Conservation (phyloP, 2,329 filamentous ascomycete species). For the Pseudopyrenochaeta lycopersici region DNA sequence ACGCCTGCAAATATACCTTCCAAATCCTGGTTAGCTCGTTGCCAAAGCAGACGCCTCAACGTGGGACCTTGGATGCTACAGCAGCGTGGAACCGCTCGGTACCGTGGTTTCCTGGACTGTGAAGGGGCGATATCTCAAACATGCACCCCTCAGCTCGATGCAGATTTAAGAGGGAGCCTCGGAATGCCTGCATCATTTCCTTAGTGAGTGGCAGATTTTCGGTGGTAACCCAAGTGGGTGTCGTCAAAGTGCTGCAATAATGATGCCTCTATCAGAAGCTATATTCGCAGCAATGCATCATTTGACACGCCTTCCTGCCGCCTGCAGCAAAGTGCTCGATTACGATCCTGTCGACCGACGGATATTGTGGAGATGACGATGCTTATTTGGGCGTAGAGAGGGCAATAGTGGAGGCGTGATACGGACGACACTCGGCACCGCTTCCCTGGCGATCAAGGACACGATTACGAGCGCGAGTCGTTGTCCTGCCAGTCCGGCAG, state of each 20-base stretch:
- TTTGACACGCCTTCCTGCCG: slow-evolving; percentile 11
- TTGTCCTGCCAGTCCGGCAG: slow-evolving; percentile 11
- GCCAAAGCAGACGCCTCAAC: background rate
- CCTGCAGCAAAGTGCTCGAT: slow-evolving; percentile 23
- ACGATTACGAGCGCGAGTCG: slow-evolving; percentile 35
- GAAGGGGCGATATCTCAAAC: slow-evolving; percentile 22
- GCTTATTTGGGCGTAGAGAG: slow-evolving; percentile 33
- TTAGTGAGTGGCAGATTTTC: slow-evolving; percentile 11
- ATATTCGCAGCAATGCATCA: slow-evolving; percentile 14
- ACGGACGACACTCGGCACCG: slow-evolving; percentile 40
- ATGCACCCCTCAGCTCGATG: slow-evolving; percentile 18
- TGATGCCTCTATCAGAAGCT: slow-evolving; percentile 20
- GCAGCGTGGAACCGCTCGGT: slow-evolving; percentile 8
- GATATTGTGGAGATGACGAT: slow-evolving; percentile 38
- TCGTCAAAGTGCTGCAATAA: slow-evolving; percentile 14
- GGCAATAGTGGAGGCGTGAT: slow-evolving; percentile 32
- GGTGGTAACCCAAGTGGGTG: slow-evolving; percentile 9
- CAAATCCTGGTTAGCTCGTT: slow-evolving; percentile 12
- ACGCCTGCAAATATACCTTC: slow-evolving; percentile 8
- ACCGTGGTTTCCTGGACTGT: slow-evolving; percentile 12
- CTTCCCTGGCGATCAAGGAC: slow-evolving; percentile 19
- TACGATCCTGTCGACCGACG: slow-evolving; percentile 26
- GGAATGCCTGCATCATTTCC: slow-evolving; percentile 10
- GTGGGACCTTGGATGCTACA: slow-evolving; percentile 1
- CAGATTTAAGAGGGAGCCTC: slow-evolving; percentile 7